phyloP scores from a whole-genome alignment of 345 rosid genomes.

The Camelina neglecta region DNA sequence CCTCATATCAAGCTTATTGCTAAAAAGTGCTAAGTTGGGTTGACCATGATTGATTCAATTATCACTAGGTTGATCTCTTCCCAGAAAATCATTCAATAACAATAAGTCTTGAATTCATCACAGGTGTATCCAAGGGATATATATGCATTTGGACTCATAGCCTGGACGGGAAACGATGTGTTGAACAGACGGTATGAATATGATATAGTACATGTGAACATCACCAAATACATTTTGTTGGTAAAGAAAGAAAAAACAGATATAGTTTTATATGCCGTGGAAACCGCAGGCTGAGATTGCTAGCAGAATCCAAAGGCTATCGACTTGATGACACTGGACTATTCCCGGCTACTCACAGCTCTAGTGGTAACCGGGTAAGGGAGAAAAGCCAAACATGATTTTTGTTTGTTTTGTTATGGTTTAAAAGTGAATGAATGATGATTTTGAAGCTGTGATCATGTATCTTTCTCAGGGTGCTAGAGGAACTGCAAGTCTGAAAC shows the following conservation, averaged over 20 bases:
- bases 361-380: conserved; percentile 75
- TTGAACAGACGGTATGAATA: conserved; percentile 75
- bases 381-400: not conserved
- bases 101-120: not conserved
- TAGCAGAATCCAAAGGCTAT: conserved; percentile 89
- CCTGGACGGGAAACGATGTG: conserved; percentile 97
- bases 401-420: not conserved
- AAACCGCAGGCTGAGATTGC: conserved; percentile 76
- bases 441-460: not conserved
- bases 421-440: conserved; percentile 2
- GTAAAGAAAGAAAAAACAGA: not conserved
- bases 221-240: not conserved
- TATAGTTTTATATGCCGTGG: not conserved
- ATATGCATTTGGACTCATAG: conserved; percentile 85
- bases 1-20: not conserved
- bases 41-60: not conserved
- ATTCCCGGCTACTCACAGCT: conserved; percentile 82
- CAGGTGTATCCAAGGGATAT: conserved; percentile 93
- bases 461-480: conserved; percentile 60
- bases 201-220: not conserved
- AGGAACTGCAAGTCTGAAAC: conserved; percentile 64
- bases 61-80: conserved; percentile 1
- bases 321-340: conserved; percentile 90
- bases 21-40: conserved; percentile 2
- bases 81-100: not conserved